These are phyloP conservation scores for Taiozyma sp. DNA, from an alignment of 1,139 yeast genomes.

Conservation along the genomic window DNA sequence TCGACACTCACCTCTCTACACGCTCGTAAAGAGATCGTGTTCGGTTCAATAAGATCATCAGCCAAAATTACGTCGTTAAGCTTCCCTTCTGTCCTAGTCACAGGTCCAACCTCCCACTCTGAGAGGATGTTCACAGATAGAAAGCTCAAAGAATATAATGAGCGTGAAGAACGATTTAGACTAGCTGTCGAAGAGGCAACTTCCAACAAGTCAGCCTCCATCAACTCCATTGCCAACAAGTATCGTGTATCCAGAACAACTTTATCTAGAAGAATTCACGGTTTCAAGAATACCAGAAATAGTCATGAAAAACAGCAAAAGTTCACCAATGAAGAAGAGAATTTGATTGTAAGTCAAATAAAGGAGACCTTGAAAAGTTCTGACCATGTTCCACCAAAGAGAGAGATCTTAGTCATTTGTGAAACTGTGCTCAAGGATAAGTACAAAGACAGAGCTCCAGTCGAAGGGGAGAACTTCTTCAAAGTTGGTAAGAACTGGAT, in stretches of 20 bases:
- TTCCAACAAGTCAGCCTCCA: constrained; percentile 21
- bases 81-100: neutral
- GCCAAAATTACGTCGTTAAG: constrained; percentile 7
- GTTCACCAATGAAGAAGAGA: constrained; percentile 23
- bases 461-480: constrained; percentile 13
- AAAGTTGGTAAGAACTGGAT: constrained; percentile 26
- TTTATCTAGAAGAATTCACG: constrained; percentile 23
- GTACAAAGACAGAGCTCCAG: constrained; percentile 11
- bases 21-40: neutral
- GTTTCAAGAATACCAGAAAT: constrained; percentile 23
- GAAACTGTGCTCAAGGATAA: constrained; percentile 19
- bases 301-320: constrained; percentile 25
- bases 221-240: constrained; percentile 24
- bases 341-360: constrained; percentile 15
- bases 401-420: constrained; percentile 20
- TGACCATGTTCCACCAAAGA: constrained; percentile 20
- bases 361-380: constrained; percentile 15
- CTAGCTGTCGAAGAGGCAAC: constrained; percentile 24
- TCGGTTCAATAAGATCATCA: neutral
- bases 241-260: constrained; percentile 22
- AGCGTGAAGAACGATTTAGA: constrained; percentile 23
- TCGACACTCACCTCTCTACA: neutral
- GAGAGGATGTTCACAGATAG: constrained; percentile 19
- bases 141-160: constrained; percentile 24
- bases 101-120: neutral